Conservation (phyloP, 257 asterid genomes). For the Nicotiana tomentosiformis region DNA sequence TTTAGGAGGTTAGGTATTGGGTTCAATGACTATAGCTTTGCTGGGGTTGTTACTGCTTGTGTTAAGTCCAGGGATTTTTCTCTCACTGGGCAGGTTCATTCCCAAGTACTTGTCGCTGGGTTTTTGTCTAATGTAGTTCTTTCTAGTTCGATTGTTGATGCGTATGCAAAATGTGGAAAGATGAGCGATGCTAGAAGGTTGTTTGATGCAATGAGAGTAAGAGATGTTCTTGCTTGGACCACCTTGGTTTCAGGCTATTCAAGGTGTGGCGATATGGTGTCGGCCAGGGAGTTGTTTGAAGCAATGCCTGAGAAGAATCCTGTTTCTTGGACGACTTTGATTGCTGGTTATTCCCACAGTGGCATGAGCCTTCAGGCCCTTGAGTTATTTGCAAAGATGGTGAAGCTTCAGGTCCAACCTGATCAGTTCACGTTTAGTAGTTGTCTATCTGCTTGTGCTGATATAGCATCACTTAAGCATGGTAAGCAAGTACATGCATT, state of each 20-base stretch:
- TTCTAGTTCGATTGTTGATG: constrained; percentile 56
- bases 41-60: constrained; percentile 54
- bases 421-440: constrained; percentile 59
- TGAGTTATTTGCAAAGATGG: constrained; percentile 40
- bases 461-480: constrained; percentile 29
- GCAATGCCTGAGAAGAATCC: constrained; percentile 53
- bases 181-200: constrained; percentile 50
- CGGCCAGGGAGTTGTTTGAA: constrained; percentile 49
- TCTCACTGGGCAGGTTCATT: constrained; percentile 57
- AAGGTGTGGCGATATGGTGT: constrained; percentile 47
- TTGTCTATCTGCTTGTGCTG: constrained; percentile 62
- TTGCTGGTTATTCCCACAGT: constrained; percentile 53
- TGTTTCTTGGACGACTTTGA: constrained; percentile 68
- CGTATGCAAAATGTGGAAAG: constrained; percentile 62
- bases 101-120: constrained; percentile 56
- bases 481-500: constrained; percentile 69
- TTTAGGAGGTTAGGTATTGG: constrained; percentile 48
- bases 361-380: constrained; percentile 44
- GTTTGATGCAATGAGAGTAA: constrained; percentile 54
- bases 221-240: constrained; percentile 73
- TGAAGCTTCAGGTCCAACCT: constrained; percentile 34
- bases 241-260: constrained; percentile 70
- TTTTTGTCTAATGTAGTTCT: constrained; percentile 55
- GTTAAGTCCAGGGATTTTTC: constrained; percentile 52
- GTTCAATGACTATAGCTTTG: constrained; percentile 55